Evolutionary conservation across 2,329 filamentous ascomycete species (phyloP), one percentile per base, ranked within the genome.

Genomic region (Monilinia polystroma): DNA sequence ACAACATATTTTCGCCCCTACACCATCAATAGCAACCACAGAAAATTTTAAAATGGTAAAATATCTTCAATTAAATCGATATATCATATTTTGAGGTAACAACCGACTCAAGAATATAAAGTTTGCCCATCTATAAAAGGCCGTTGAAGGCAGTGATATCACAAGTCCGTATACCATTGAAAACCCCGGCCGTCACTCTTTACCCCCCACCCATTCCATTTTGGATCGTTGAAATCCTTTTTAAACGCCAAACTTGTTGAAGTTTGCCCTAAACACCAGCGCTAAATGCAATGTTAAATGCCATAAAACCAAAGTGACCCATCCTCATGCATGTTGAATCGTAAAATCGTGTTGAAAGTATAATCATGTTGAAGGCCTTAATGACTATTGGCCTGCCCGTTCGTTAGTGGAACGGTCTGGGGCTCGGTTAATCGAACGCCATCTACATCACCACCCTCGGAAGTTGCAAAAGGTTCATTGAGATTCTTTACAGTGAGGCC

Each of bases 401-500:
- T 75, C 18, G 66, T 68, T n/a, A 71, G 49, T 56, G 70, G 70
- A 23, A 63, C 41, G 26, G 71, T 70, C 47, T 72, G 68, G 11
- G 63, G 59, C 23, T 60, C 68, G 38, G 68, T 70, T 14, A 60
- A 56, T 55, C 66, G 45, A 23, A 57, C 45, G 26, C 71, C 69
- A 38, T 71, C 68, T 29, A 63, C 47, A 20, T 66, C 70, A 57
- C 70, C 69, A 35, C 49, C 62, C 23, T 70, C 63, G 26, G 66
- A 43, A 38, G 38, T 67, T 49, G 76, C 71, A 54, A 75, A 74
- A 45, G 71, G 69, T 67, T 81, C 78, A 70, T 91, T 85, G 60
- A 93, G 80, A 69, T 88, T 85, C 56, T 86, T 80, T n/a, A 91
- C 87, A 68, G 85, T 78, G 4, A 99, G 83, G 32, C 87, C 92